phyloP scores from a whole-genome alignment of 23 red algal genomes.

The Chondrus crispus region DNA sequence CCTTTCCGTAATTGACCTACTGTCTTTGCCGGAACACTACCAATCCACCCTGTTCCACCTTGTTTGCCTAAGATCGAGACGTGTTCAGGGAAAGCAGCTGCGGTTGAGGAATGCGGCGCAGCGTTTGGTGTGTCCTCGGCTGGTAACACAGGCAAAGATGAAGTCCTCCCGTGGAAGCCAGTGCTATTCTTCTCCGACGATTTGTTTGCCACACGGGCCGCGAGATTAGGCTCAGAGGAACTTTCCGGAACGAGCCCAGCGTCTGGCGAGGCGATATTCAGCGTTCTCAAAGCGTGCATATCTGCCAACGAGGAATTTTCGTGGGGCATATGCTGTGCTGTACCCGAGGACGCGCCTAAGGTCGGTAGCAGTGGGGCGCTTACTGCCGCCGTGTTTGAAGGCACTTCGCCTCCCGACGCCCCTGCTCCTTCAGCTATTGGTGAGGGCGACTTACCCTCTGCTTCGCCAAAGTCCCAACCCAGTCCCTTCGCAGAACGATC shows the following conservation, averaged over 20 bases:
- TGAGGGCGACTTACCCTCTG: not conserved
- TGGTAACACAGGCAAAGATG: not conserved
- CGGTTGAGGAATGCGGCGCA: not conserved
- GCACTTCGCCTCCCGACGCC: not conserved
- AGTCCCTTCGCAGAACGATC: constrained; percentile 45
- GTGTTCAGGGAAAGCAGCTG: not conserved
- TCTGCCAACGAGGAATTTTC: not conserved
- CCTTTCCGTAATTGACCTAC: constrained; percentile 42
- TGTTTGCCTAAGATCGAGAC: not conserved
- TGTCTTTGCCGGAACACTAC: constrained; percentile 32
- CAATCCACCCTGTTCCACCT: not conserved
- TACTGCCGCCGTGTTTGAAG: not conserved
- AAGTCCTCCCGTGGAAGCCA: not conserved
- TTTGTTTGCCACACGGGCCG: not conserved
- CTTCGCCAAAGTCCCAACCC: constrained; percentile 68
- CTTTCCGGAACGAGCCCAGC: not conserved
- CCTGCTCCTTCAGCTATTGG: not conserved
- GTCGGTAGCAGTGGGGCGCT: not conserved
- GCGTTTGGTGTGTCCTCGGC: not conserved
- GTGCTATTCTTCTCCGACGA: not conserved
- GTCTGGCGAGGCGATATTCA: not conserved
- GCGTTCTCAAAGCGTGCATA: not conserved
- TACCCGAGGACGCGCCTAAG: not conserved
- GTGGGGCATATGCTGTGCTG: not conserved
- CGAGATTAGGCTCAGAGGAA: not conserved